Base-by-base conservation (phyloP, 108 stramenopile genomes). In the Nannochloropsis granulata region DNA sequence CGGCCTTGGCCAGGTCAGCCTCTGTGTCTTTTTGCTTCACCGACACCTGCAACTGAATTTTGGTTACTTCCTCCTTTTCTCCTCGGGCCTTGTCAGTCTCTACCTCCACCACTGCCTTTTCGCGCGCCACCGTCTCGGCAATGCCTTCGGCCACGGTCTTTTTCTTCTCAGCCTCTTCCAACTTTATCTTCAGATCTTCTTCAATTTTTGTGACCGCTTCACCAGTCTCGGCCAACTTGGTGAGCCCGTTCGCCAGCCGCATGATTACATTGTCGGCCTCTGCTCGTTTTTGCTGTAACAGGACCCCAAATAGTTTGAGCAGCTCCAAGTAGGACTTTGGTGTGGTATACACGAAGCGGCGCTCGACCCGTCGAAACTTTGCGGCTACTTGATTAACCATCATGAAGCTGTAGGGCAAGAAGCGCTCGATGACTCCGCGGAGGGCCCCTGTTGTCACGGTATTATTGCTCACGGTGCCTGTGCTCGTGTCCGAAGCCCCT, bases 101-200 rank as follows among this genome's bases (percentile, higher is more conserved):
- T 45, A 80, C 86, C 84, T 93, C 94, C 13, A 94, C 93, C 25
- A 93, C 85, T 12, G 92, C 94, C 85, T 94, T 93, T 84, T 95
- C 94, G 42, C 90, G 89, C 23, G 87, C 88, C n/a, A 95, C 94
- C 0, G 83, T 90, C 83, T 93, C 93, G n/a, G 94, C 93, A 45
- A 93, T 93, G 25, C 90, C 93, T 79, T 94, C 93, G 14, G 94
- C 94, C 24, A 90, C 93, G 43, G 90, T 88, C 84, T 92, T 93
- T 90, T 95, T 94, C 24, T 91, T 85, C 78, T 93, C 94, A 16
- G 94, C 94, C 19, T 94, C 93, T 84, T 93, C 94, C 8, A 93
- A 88, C 81, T 92, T 92, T 0, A 88, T 87, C 86, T 93, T 93
- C n/a, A 95, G 84, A 24, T 92, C 92, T 13, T 90, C 92, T 86